A percentile compares a stretch with the other conserved stretches of the same genome.
Conservation (phyloP, 345 rosid species). For the Dimocarpus longan region DNA sequence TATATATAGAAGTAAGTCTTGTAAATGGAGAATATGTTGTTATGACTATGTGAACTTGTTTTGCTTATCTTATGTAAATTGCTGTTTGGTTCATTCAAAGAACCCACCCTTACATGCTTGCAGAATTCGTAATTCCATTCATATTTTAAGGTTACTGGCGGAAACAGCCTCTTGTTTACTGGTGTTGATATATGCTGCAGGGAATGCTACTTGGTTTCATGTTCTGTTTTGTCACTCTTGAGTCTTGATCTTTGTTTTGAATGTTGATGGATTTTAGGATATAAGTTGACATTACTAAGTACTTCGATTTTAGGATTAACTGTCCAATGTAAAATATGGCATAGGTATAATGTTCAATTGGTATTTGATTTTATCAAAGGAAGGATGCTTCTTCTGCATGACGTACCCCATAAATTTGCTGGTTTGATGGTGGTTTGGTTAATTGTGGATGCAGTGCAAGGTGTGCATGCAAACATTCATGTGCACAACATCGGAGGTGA, state of each 20-base stretch:
- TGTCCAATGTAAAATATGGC: neutral
- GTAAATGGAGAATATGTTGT: neutral
- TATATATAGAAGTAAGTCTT: neutral
- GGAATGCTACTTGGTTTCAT: neutral
- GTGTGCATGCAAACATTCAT: slow-evolving; percentile 74
- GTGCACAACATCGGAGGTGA: slow-evolving; percentile 68
- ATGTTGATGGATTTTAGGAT: neutral
- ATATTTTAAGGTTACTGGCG: neutral
- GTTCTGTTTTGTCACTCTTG: neutral
- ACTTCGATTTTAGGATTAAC: neutral
- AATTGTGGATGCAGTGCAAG: slow-evolving; percentile 53
- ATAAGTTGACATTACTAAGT: too few relatives aligned
- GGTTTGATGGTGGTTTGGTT: neutral
- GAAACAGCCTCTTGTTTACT: neutral
- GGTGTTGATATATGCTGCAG: neutral
- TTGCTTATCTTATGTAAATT: neutral
- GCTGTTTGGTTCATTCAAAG: neutral
- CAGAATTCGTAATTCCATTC: neutral
- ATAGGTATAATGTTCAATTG: neutral
- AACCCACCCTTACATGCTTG: neutral
- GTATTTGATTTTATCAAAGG: neutral
- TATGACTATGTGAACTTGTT: neutral
- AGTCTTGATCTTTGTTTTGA: neutral
- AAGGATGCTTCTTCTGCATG: neutral
- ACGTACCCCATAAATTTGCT: neutral